Evolutionary conservation across 2,329 filamentous ascomycete species (phyloP), one percentile per base, ranked within the genome.

Genomic region (Neoarthrinium moseri): DNA sequence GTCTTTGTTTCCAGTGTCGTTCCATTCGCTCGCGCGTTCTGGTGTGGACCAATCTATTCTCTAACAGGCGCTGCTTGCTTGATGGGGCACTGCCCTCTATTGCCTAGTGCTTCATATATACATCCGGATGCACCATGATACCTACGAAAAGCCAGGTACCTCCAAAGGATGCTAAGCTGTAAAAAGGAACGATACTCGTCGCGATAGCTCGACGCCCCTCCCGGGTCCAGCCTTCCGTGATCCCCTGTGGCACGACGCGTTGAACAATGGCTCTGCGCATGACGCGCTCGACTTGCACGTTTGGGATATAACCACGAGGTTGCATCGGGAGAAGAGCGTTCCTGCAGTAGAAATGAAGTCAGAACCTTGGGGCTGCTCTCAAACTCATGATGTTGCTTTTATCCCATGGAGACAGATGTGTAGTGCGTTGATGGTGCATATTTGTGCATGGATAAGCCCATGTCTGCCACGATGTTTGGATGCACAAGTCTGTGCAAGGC

Each of bases 1-100:
- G 26, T 34, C 30, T 37, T 35, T 44, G 41, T 44, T 44, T 36
- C 41, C 30, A 44, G 30, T 44, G 41, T 15, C 41, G 41, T 44
- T 44, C 41, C 41, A 44, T 37, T 37, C n/a, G 20, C 21, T 21
- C 33, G 23, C 24, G 20, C 38, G 26, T 29, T 41, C 15, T 27
- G 22, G 34, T 27, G 22, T 15, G 11, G 11, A 7, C 24, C 30
- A 32, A 30, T 30, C 40, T 30, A 32, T 27, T 32, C 12, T 33
- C 40, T 43, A 34, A 32, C 38, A 30, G 8, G 38, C n/a, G n/a
- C n/a, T n/a, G n/a, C n/a, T n/a, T 29, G n/a, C 26, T 29, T n/a
- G n/a, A 7, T 29, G 26, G n/a, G 26, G 24, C 11, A 43, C 27
- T 13, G 6, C 17, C 15, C n/a, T 32, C 29, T 13, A 11, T 32